Conservation (phyloP, 2,329 filamentous ascomycete species). For the Teratosphaeria zuluensis region DNA sequence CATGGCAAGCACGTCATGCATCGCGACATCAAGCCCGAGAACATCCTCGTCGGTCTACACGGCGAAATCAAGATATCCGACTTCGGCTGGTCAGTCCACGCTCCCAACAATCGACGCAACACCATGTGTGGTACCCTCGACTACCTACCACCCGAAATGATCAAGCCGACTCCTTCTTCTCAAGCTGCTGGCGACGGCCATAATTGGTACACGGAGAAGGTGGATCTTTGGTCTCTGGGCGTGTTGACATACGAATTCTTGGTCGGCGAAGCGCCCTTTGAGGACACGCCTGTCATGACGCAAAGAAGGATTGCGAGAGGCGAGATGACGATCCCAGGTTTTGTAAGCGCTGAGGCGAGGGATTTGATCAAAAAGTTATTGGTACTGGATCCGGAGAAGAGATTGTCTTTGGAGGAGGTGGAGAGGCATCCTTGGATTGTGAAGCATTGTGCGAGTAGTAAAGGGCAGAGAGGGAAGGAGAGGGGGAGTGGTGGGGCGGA, state of each 20-base stretch:
- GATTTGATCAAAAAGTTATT: slow-evolving; percentile 88
- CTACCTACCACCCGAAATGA: slow-evolving; percentile 97
- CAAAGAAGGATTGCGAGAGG: slow-evolving; percentile 77
- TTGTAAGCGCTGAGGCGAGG: slow-evolving; percentile 79
- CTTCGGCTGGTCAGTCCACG: slow-evolving; percentile 97
- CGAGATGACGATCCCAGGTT: slow-evolving; percentile 87
- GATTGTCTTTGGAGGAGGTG: slow-evolving; percentile 81
- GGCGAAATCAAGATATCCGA: slow-evolving; percentile 98
- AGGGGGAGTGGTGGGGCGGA: slow-evolving; percentile 28
- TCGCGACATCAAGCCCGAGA: slow-evolving; percentile 94
- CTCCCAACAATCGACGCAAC: slow-evolving; percentile 82
- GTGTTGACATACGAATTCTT: slow-evolving; percentile 95
- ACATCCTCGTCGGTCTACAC: slow-evolving; percentile 90
- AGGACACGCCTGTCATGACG: slow-evolving; percentile 91
- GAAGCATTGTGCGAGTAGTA: slow-evolving; percentile 65
- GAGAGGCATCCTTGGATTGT: slow-evolving; percentile 91
- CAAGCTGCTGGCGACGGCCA: slow-evolving; percentile 49
- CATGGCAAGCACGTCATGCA: slow-evolving; percentile 98
- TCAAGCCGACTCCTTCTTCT: slow-evolving; percentile 47
- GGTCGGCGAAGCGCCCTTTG: slow-evolving; percentile 91
- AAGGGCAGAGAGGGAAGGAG: slow-evolving; percentile 37
- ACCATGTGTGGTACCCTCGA: slow-evolving; percentile 97
- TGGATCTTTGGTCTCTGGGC: slow-evolving; percentile 91
- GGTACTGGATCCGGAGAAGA: slow-evolving; percentile 86
- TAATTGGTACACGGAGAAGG: slow-evolving; percentile 89